phyloP scores from a whole-genome alignment of 2,329 filamentous ascomycete genomes.

The Sporothrix luriei region DNA sequence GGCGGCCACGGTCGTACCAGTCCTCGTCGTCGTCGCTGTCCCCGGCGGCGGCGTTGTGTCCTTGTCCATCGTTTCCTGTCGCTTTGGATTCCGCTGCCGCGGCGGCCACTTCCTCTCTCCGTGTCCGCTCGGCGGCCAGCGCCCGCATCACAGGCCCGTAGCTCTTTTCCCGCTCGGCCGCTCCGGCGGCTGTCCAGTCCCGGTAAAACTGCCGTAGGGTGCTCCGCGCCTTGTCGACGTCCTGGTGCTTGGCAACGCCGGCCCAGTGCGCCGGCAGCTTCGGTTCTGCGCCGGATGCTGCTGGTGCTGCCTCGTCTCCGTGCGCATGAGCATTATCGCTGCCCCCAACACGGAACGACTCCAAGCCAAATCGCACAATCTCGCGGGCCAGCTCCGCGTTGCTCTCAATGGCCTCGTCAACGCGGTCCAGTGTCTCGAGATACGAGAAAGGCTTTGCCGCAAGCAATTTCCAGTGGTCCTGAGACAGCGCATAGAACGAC shows the following conservation, averaged over 20 bases:
- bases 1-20: slow-evolving; percentile 42
- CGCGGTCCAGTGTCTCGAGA: slow-evolving; percentile 72
- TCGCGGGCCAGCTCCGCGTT: slow-evolving; percentile 82
- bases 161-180: slow-evolving; percentile 71
- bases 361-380: slow-evolving; percentile 71
- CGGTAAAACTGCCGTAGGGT: slow-evolving; percentile 92
- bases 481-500: slow-evolving; percentile 88
- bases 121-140: slow-evolving; percentile 55
- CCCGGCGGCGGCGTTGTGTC: neutral
- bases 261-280: slow-evolving; percentile 66
- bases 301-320: neutral
- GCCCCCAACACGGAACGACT: slow-evolving; percentile 61
- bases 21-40: slow-evolving; percentile 21
- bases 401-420: slow-evolving; percentile 84
- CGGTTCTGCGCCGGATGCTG: slow-evolving; percentile 44
- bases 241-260: slow-evolving; percentile 66
- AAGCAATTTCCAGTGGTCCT: slow-evolving; percentile 80
- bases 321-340: neutral
- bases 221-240: slow-evolving; percentile 88
- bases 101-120: slow-evolving; percentile 34
- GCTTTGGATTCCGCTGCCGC: slow-evolving; percentile 15
- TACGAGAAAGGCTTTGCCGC: slow-evolving; percentile 80
- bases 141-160: slow-evolving; percentile 73
- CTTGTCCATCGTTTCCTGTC: neutral
- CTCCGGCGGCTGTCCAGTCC: slow-evolving; percentile 85